Evolutionary conservation across 1,284 basidiomycete species (phyloP), one percentile per base, ranked within the genome.

Genomic region (Sutorius eximius): DNA sequence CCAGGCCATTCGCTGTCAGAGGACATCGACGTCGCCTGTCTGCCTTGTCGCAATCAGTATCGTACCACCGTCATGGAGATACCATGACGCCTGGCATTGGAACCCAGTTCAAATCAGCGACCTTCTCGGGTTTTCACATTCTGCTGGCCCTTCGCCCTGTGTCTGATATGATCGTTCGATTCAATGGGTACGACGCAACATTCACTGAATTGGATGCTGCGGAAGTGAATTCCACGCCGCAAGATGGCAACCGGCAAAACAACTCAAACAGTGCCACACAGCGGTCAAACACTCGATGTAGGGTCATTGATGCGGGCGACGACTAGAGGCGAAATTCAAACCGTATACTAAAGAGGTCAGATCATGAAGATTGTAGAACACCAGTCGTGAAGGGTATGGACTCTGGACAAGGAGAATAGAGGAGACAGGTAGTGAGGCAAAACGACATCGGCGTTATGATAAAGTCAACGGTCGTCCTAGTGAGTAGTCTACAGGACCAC

Each of bases 401-500:
- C 63, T 61, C 64, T 67, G 61, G 57, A 60, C 44, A 55, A 55
- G 57, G 48, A 53, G 33, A 48, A 36, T 46, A 38, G 51, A 30
- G 38, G 49, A 34, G 55, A 58, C 54, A 53, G 51, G 57, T 45
- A 51, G 57, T 46, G 65, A 57, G 51, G 60, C 46, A 47, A 59
- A 67, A 57, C 44, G 51, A 50, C 55, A 54, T 57, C 56, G 62
- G 56, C 55, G 49, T 66, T 44, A 60, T 54, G 48, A 56, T 58
- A 59, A 57, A 49, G 43, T 42, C 41, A 53, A 40, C 5, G 38
- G 45, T 62, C 51, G 47, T 60, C 55, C 57, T 65, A 62, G 41
- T 40, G 27, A 53, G 48, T 71, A 69, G 60, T 61, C 76, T 79
- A 86, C 69, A 87, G 76, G 55, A 86, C 77, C 59, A 85, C 73